These are phyloP conservation scores for Eruca vesicaria DNA, from an alignment of 441 rosid species.

Conservation along the genomic window DNA sequence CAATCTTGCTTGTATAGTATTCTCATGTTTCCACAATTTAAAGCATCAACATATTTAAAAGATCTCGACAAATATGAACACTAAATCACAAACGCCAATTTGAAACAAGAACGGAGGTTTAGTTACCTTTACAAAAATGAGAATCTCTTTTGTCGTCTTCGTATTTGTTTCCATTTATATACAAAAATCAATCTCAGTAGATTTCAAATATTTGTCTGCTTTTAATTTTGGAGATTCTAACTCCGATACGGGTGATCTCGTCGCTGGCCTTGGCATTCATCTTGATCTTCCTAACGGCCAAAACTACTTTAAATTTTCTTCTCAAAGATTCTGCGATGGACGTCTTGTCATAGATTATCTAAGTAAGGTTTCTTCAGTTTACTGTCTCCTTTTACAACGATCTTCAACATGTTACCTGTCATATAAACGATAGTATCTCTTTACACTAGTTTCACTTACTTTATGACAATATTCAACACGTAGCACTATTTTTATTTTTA, in stretches of 20 bases:
- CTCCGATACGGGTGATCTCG: constrained; percentile 61
- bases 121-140: constrained; percentile 4
- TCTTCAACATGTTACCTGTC: not conserved
- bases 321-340: constrained; percentile 60
- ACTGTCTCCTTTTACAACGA: not conserved
- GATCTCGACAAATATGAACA: not conserved
- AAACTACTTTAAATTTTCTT: constrained; percentile 45
- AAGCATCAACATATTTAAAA: constrained; percentile 15
- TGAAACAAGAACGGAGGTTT: not conserved
- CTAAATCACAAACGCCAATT: not conserved
- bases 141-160: constrained; percentile 8
- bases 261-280: constrained; percentile 47
- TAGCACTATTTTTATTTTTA: not conserved
- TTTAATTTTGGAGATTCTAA: constrained; percentile 79
- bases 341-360: constrained; percentile 60
- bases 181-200: constrained; percentile 32
- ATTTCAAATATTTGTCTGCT: constrained; percentile 50
- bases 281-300: constrained; percentile 51
- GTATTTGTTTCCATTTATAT: constrained; percentile 4
- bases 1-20: constrained; percentile 30
- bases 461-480: not conserved
- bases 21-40: constrained; percentile 28
- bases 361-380: constrained; percentile 39
- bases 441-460: not conserved
- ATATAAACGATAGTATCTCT: not conserved